Evolutionary conservation across 805 yeast species (phyloP), one percentile per base, ranked within the genome.

Genomic region (Metschnikowia bowlesiae): DNA sequence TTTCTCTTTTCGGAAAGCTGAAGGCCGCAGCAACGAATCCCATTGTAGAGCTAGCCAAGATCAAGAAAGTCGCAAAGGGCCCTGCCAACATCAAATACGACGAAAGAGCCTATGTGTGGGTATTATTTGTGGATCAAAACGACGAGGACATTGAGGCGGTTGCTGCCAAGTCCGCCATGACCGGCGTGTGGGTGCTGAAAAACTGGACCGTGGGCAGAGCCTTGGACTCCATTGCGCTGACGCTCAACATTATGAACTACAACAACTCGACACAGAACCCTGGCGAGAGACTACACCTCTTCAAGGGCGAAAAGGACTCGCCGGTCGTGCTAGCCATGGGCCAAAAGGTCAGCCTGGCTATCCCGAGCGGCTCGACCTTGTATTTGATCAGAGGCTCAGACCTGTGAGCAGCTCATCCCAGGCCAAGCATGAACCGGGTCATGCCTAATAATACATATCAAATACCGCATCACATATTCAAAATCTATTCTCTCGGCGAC

Each of bases 171-270:
- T 59, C 59, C 31, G 67, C 62, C 46, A 52, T 66, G 36, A 61
- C 59, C 16, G 69, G 76, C 0, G 59, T 81, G 16, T 83, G 60
- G 61, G 74, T 82, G 11, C 79, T 80, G 14, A 78, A 74, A 50
- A 65, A 72, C 30, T 82, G 86, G 85, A 79, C 83, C 0, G 75
- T 81, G 32, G 88, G 88, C 1, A 65, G 82, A 48, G 75, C 81
- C 14, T 61, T 83, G 33, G 88, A 83, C 61, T 70, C 73, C 26
- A 71, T 78, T 6, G 76, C 85, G 8, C 76, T 73, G 30, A 59
- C 67, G 36, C 62, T 81, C 50, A 72, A 68, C 48, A 74, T 83
- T 11, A 65, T 65, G 46, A 83, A 83, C 61, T 62, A 62, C 33
- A 83, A 83, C 56, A 81, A 80, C 59, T 58, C 62, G 32, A 76